phyloP scores from a whole-genome alignment of 495 filamentous ascomycete genomes.

The Tetracladium setigerum region DNA sequence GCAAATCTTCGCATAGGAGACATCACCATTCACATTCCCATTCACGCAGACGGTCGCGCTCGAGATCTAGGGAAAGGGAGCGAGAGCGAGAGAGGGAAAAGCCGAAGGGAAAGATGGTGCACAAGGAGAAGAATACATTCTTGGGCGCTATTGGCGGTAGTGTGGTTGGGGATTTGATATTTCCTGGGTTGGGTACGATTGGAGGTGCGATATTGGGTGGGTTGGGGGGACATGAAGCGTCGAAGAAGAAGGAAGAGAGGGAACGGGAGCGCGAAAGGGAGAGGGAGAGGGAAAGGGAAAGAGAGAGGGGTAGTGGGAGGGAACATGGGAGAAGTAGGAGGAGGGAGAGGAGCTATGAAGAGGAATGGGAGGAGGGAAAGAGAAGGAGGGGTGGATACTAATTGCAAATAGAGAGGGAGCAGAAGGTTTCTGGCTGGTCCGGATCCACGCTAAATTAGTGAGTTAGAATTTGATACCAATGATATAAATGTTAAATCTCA shows the following conservation, averaged over 20 bases:
- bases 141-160: constrained; percentile 12
- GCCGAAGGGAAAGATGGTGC: neutral
- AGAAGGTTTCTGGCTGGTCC: too few species aligned
- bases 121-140: constrained; percentile 2
- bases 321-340: neutral
- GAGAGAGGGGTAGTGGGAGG: neutral
- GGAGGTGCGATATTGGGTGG: constrained; percentile 14
- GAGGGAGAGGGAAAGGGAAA: constrained; percentile 1
- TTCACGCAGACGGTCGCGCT: neutral
- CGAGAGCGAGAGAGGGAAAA: neutral
- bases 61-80: neutral
- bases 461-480: too few species aligned
- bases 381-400: constrained; percentile 5
- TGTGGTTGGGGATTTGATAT: constrained; percentile 11
- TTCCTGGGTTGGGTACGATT: constrained; percentile 11
- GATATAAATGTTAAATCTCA: too few species aligned
- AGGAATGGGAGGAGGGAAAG: constrained; percentile 9
- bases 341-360: constrained; percentile 2
- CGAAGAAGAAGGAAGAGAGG: neutral
- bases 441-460: too few species aligned
- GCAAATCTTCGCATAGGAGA: neutral
- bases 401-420: too few species aligned
- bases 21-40: neutral
- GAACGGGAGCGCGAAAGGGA: neutral
- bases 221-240: constrained; percentile 5